These are phyloP conservation scores for Coleophoma eucalyptorum DNA, from an alignment of 2,329 filamentous ascomycete genomes.

Conservation along the genomic window DNA sequence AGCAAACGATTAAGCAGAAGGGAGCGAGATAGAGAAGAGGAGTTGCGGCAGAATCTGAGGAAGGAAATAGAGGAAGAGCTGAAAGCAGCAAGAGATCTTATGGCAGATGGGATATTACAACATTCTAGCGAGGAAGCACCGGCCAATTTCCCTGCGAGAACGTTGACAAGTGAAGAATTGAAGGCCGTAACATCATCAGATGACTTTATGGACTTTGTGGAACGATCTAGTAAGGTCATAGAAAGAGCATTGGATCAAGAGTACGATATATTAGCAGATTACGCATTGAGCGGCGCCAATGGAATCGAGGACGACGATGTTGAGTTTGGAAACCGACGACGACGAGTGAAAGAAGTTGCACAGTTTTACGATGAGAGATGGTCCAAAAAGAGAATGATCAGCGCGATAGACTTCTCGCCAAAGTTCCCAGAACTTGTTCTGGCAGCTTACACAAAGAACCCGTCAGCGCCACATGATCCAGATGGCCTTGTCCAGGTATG, in stretches of 20 bases:
- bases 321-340: conserved; percentile 65
- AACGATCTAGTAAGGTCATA: conserved; percentile 94
- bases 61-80: conserved; percentile 93
- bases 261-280: conserved; percentile 94
- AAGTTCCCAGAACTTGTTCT: conserved; percentile 93
- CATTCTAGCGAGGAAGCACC: conserved; percentile 39
- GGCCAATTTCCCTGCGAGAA: conserved; percentile 71
- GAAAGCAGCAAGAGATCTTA: conserved; percentile 62
- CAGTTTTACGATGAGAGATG: conserved; percentile 95
- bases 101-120: conserved; percentile 45
- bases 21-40: conserved; percentile 81
- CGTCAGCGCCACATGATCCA: conserved; percentile 88
- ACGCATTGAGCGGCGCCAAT: conserved; percentile 72
- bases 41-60: conserved; percentile 78
- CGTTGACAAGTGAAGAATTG: conserved; percentile 79
- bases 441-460: conserved; percentile 96
- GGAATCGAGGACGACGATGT: conserved; percentile 80
- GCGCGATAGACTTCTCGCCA: conserved; percentile 89
- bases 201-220: conserved; percentile 93
- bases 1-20: conserved; percentile 75
- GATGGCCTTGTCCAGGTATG: conserved; percentile 93
- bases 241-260: conserved; percentile 93
- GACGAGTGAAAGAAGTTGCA: conserved; percentile 79
- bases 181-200: conserved; percentile 87
- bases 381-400: conserved; percentile 98